Evolutionary conservation across 2,329 filamentous ascomycete genomes (phyloP).

Genomic region (Aureobasidium lini): DNA sequence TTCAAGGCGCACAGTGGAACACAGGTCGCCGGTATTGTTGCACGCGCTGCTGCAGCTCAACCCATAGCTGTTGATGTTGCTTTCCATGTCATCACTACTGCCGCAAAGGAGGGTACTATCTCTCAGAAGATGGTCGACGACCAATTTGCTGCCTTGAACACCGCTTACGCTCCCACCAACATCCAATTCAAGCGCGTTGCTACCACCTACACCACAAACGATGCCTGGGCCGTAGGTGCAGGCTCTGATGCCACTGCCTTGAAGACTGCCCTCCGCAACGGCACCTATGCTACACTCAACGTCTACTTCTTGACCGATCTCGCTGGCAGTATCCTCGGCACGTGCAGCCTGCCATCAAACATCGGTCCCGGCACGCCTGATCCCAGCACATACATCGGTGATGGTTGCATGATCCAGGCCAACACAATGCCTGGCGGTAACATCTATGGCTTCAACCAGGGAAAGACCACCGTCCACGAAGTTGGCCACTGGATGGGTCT

Average conservation of each 20-base stretch:
- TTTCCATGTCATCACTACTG: slow-evolving; percentile 39
- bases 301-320: slow-evolving; percentile 54
- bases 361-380: slow-evolving; percentile 33
- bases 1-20: slow-evolving; percentile 21
- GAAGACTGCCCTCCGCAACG: slow-evolving; percentile 47
- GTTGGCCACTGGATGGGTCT: slow-evolving; percentile 43
- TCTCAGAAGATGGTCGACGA: slow-evolving; percentile 33
- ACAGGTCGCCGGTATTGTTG: slow-evolving; percentile 21
- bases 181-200: slow-evolving; percentile 45
- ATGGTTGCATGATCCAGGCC: slow-evolving; percentile 53
- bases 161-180: slow-evolving; percentile 41
- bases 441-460: slow-evolving; percentile 42
- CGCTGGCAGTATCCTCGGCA: slow-evolving; percentile 41
- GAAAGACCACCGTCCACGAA: slow-evolving; percentile 42
- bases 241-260: slow-evolving; percentile 42
- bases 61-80: slow-evolving; percentile 34
- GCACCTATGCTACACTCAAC: slow-evolving; percentile 49
- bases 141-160: slow-evolving; percentile 35
- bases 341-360: slow-evolving; percentile 43
- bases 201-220: slow-evolving; percentile 45
- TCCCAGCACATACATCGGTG: slow-evolving; percentile 38
- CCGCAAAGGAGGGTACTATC: slow-evolving; percentile 30
- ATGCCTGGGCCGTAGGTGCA: slow-evolving; percentile 45
- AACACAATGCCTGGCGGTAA: slow-evolving; percentile 48
- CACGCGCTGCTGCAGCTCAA: slow-evolving; percentile 16